A percentile compares a stretch with the other conserved stretches of the same genome.
phyloP scores from a whole-genome alignment of 345 rosid species.

The Corchorus capsularis region DNA sequence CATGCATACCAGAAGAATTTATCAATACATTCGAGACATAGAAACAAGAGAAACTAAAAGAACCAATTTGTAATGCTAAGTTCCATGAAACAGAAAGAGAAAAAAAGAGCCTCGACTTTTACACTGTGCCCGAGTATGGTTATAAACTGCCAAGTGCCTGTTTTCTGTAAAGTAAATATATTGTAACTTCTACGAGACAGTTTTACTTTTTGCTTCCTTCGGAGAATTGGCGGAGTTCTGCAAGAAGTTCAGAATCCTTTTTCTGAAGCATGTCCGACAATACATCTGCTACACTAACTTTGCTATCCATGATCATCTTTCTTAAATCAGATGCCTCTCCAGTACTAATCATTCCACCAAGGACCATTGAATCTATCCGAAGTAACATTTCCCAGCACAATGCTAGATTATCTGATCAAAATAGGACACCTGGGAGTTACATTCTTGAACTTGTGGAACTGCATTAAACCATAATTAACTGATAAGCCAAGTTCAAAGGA shows the following conservation, averaged over 20 bases:
- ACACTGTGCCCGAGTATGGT: background rate
- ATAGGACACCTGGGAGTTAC: slow-evolving; percentile 14
- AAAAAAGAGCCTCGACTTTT: background rate
- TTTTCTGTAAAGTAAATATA: slow-evolving; percentile 8
- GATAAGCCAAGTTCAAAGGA: slow-evolving; percentile 11
- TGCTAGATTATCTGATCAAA: slow-evolving; percentile 53
- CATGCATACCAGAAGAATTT: background rate
- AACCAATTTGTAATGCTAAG: background rate
- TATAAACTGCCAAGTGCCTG: background rate
- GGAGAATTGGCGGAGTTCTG: slow-evolving; percentile 57
- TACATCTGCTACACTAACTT: slow-evolving; percentile 48
- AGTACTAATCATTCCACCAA: slow-evolving; percentile 48
- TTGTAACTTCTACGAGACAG: slow-evolving; percentile 6
- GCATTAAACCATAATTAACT: background rate
- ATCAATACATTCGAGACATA: background rate
- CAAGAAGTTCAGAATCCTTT: slow-evolving; percentile 60
- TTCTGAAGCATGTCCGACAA: slow-evolving; percentile 44
- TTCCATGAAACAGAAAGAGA: slow-evolving; percentile 9
- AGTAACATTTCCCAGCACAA: slow-evolving; percentile 66
- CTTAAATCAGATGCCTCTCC: slow-evolving; percentile 70
- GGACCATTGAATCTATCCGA: slow-evolving; percentile 77
- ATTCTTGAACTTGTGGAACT: slow-evolving; percentile 11
- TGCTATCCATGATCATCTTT: slow-evolving; percentile 47
- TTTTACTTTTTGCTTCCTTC: slow-evolving; percentile 52
- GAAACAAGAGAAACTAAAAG: slow-evolving; percentile 2